These are phyloP conservation scores for Skeletonema marinoi DNA, from an alignment of 108 stramenopile species.

Conservation along the genomic window DNA sequence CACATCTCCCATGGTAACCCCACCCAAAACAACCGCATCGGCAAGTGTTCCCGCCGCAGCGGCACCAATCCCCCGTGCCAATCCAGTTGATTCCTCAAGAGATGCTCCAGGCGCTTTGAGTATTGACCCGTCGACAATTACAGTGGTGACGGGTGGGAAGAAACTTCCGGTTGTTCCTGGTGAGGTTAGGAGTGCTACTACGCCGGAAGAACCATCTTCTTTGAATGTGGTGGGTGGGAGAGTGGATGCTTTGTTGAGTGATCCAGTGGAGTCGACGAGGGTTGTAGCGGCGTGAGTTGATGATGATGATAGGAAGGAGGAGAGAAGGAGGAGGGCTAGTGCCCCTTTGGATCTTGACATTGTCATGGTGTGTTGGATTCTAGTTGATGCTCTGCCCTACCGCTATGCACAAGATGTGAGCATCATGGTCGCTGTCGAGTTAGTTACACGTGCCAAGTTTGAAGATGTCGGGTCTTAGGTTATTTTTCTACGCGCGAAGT, in stretches of 20 bases:
- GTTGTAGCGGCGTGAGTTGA: conserved; percentile 6
- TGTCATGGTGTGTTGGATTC: not conserved
- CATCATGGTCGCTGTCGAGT: not conserved
- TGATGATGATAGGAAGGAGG: not conserved
- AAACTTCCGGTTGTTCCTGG: conserved; percentile 56
- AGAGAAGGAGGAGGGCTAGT: not conserved
- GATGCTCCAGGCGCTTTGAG: conserved; percentile 63
- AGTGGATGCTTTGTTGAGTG: conserved; percentile 43
- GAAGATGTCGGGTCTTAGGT: too few relatives aligned
- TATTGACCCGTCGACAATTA: conserved; percentile 14
- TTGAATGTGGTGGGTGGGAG: conserved; percentile 36
- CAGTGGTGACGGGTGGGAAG: conserved; percentile 11
- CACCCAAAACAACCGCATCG: conserved; percentile 62
- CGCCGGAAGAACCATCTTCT: conserved; percentile 22
- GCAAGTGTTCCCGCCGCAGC: conserved; percentile 62
- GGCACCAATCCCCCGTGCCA: conserved; percentile 48
- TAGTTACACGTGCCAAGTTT: not conserved
- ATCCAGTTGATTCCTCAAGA: conserved; percentile 46
- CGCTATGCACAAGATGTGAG: not conserved
- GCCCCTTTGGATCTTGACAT: not conserved
- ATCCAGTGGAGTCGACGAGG: conserved; percentile 63
- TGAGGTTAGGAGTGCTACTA: conserved; percentile 69
- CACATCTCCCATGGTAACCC: conserved; percentile 78
- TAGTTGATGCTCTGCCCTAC: not conserved
- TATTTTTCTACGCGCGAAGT: too few relatives aligned